phyloP scores from a whole-genome alignment of 2,329 filamentous ascomycete species.

The Colletotrichum sp. region DNA sequence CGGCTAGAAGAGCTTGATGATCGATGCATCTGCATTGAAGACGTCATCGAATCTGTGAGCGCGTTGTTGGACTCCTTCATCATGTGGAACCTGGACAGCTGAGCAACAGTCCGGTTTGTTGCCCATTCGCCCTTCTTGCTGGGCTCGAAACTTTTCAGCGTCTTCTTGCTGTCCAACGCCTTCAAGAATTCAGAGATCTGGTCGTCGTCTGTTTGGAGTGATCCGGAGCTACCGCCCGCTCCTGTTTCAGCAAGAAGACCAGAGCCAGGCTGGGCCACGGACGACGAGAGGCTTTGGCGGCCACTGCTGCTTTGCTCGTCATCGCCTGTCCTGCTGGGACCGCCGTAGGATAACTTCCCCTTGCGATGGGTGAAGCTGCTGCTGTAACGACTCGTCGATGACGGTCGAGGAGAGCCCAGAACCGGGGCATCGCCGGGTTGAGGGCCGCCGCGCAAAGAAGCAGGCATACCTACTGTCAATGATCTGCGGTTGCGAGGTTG shows the following conservation, averaged over 20 bases:
- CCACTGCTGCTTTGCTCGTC: conserved; percentile 82
- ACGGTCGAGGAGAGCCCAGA: conserved; percentile 79
- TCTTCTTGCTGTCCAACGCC: conserved; percentile 85
- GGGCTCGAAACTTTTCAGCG: conserved; percentile 78
- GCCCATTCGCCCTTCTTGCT: conserved; percentile 71
- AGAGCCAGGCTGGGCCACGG: conserved; percentile 75
- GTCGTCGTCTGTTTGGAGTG: conserved; percentile 79
- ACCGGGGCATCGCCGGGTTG: conserved; percentile 67
- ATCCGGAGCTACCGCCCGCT: conserved; percentile 70
- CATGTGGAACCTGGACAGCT: conserved; percentile 82
- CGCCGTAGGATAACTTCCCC: conserved; percentile 77
- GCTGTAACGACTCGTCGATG: conserved; percentile 82
- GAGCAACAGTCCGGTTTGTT: conserved; percentile 77
- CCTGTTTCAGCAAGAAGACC: conserved; percentile 77
- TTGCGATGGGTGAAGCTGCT: conserved; percentile 93
- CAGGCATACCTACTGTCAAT: conserved; percentile 76
- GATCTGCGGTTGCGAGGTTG: conserved; percentile 74
- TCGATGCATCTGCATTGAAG: conserved; percentile 83
- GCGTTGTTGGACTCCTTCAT: conserved; percentile 91
- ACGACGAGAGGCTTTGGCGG: conserved; percentile 77
- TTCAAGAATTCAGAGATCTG: conserved; percentile 95
- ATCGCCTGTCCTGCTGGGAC: conserved; percentile 68
- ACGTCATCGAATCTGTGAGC: conserved; percentile 91
- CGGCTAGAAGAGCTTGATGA: conserved; percentile 77
- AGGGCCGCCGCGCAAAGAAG: conserved; percentile 72